A percentile compares a stretch with the other conserved stretches of the same genome.
These are phyloP conservation scores for Barnettozyma botsteinii DNA, from an alignment of 805 yeast species.

Conservation along the genomic window DNA sequence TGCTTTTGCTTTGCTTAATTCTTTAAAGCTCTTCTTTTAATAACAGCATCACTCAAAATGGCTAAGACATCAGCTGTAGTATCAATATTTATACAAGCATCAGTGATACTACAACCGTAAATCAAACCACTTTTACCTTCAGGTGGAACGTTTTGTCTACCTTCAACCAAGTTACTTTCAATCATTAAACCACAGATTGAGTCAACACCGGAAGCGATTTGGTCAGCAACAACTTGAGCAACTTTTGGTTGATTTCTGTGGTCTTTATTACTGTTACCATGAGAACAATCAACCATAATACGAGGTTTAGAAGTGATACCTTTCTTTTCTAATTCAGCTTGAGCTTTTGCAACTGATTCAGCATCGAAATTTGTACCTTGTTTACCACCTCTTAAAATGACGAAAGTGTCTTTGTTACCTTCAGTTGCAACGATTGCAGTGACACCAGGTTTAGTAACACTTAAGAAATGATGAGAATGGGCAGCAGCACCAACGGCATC, in stretches of 20 bases:
- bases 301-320: conserved; percentile 41
- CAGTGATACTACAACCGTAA: conserved; percentile 96
- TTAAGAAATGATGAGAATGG: conserved; percentile 88
- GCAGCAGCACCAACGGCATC: conserved; percentile 93
- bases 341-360: conserved; percentile 61
- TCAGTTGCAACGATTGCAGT: conserved; percentile 95
- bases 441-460: conserved; percentile 93
- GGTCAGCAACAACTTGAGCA: conserved; percentile 70
- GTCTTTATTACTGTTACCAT: conserved; percentile 90
- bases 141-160: conserved; percentile 82
- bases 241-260: conserved; percentile 92
- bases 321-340: conserved; percentile 48
- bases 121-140: conserved; percentile 71
- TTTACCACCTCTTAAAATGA: conserved; percentile 94
- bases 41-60: conserved; percentile 72
- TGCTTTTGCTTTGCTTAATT: background rate
- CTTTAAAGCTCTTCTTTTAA: conserved; percentile 52
- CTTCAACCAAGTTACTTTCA: conserved; percentile 87
- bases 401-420: conserved; percentile 87
- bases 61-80: conserved; percentile 68
- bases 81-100: conserved; percentile 93
- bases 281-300: conserved; percentile 96
- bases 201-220: conserved; percentile 67
- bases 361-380: conserved; percentile 86
- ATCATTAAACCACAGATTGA: conserved; percentile 93